Base-by-base conservation (phyloP, 495 filamentous ascomycete genomes). In the Rhizodiscina lignyota region DNA sequence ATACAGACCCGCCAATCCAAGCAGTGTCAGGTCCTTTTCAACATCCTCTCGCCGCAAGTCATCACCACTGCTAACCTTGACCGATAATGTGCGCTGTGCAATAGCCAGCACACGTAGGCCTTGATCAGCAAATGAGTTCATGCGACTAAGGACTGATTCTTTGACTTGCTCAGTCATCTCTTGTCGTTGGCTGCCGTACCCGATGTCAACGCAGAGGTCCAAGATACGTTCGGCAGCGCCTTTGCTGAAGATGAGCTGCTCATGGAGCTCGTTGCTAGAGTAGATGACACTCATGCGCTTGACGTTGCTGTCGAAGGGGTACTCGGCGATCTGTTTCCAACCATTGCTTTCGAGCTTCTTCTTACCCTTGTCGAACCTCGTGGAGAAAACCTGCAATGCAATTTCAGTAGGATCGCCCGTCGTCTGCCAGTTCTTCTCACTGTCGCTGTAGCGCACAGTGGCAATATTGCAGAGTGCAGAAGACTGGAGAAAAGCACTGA, bases 261-360 rank as follows among this genome's bases (percentile, higher is more conserved):
- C 16, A 10, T 41, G 0, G 51, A 44, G 18, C 4, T 63, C 53
- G 10, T 55, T 46, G 4, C 56, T 49, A 15, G 48, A 48, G 50
- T 82, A 89, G 24, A 84, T 59, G 35, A 83, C 79, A 18, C 79
- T 77, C 82, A 89, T 89, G 35, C 75, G 69, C 60, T 87, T 89
- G 59, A 89, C 77, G 30, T 63, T 64, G 36, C 74, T 80, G 50
- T 89, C 81, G 38, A 89, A 89, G 4, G 79, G 77, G 45, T 80
- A 86, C 52, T 89, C 82, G 23, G 67, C 68, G 12, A 74, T 51
- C 41, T 82, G 72, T 33, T 67, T 61, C 63, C 80, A 76, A 11
- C 69, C 72, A 2, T 60, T 45, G 2, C 54, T 47, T 27, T 74
- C 51, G 1, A 64, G 43, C 38, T 61, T 65, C 41, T 68, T 71